phyloP scores from a whole-genome alignment of 1,284 basidiomycete genomes.

The Boletus sp. region DNA sequence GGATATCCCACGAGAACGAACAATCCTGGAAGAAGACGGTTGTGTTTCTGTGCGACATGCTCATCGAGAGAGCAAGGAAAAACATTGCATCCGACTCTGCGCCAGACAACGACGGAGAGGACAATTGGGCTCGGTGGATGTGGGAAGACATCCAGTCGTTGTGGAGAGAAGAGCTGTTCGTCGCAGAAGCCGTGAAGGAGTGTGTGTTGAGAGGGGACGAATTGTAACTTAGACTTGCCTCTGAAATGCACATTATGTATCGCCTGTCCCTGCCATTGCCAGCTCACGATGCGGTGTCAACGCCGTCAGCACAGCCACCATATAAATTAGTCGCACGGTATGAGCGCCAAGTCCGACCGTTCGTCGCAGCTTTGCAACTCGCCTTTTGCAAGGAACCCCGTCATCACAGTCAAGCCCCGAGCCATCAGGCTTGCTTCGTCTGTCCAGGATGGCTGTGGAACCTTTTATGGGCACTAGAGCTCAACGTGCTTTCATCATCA shows the following conservation, averaged over 20 bases:
- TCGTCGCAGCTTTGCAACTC: background rate
- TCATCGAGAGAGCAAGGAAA: constrained; percentile 33
- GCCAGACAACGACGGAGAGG: background rate
- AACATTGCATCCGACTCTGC: background rate
- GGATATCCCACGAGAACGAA: constrained; percentile 50
- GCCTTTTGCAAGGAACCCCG: background rate
- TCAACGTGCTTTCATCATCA: constrained; percentile 61
- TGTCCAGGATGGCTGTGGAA: constrained; percentile 56
- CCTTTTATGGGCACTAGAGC: constrained; percentile 61
- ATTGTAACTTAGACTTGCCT: constrained; percentile 23
- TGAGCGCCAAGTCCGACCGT: background rate
- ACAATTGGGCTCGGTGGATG: constrained; percentile 33
- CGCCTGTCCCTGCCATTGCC: too few relatives aligned
- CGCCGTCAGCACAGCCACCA: constrained; percentile 16
- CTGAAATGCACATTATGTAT: too few relatives aligned
- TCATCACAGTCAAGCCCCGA: constrained; percentile 14
- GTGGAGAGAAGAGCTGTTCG: constrained; percentile 49
- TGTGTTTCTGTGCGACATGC: constrained; percentile 35
- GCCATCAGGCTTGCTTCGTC: constrained; percentile 12
- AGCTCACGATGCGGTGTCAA: background rate
- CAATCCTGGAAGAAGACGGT: constrained; percentile 35
- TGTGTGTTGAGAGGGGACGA: constrained; percentile 39
- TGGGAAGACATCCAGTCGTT: constrained; percentile 34
- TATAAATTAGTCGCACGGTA: background rate
- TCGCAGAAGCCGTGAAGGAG: constrained; percentile 47